Conservation (phyloP, 805 yeast genomes). For the Debaryomyces tyrocola region DNA sequence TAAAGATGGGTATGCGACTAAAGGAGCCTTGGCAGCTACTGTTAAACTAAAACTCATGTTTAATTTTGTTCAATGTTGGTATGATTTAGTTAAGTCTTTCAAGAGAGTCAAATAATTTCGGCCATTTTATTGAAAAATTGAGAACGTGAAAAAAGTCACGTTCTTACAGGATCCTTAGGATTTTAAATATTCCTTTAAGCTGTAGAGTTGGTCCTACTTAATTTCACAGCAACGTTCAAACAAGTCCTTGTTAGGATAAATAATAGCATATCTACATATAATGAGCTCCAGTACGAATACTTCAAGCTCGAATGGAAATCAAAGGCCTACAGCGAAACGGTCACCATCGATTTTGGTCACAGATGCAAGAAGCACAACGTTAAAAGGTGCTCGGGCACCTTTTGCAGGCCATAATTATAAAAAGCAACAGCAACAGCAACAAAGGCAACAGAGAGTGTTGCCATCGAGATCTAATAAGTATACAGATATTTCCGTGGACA, state of each 20-base stretch:
- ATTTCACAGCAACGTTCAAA: neutral
- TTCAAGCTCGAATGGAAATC: conserved; percentile 8
- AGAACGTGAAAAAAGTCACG: neutral
- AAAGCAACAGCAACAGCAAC: conserved; percentile 34
- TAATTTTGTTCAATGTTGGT: neutral
- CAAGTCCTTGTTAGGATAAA: neutral
- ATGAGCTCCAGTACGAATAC: conserved; percentile 5
- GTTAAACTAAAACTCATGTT: conserved; percentile 51
- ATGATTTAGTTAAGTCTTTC: too few species aligned
- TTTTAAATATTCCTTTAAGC: neutral
- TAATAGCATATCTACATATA: neutral
- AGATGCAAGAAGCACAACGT: conserved; percentile 65
- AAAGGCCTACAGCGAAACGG: conserved; percentile 70
- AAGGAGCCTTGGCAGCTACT: conserved; percentile 84
- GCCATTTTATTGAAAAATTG: neutral
- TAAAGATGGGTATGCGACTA: conserved; percentile 74
- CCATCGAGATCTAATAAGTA: conserved; percentile 45
- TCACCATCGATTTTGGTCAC: conserved; percentile 94
- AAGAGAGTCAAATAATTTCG: too few species aligned
- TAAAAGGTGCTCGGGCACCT: conserved; percentile 64
- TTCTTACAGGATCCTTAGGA: neutral
- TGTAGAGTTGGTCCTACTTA: neutral
- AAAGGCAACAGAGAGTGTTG: conserved; percentile 19
- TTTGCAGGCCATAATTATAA: conserved; percentile 66
- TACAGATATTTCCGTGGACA: conserved; percentile 79